These are phyloP conservation scores for Sugiyamaella novakii DNA, from an alignment of 1,139 yeast genomes.

Conservation along the genomic window DNA sequence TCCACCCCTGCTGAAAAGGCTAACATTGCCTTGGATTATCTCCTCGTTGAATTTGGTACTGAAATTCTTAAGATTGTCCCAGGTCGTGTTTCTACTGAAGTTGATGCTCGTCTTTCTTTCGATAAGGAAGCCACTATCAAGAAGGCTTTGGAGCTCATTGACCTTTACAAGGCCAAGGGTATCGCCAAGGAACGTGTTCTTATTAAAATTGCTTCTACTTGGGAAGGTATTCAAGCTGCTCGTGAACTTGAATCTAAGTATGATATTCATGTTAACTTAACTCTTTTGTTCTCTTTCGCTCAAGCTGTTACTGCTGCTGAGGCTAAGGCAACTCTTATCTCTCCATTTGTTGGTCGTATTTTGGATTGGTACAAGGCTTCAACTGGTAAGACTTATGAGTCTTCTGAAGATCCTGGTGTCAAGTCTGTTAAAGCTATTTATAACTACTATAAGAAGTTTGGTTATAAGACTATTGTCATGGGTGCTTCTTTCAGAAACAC, in stretches of 20 bases:
- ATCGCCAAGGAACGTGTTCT: constrained; percentile 85
- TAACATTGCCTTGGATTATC: constrained; percentile 80
- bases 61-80: constrained; percentile 94
- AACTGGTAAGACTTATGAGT: constrained; percentile 84
- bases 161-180: constrained; percentile 79
- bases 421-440: constrained; percentile 79
- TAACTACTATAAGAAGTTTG: constrained; percentile 98
- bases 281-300: constrained; percentile 88
- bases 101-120: constrained; percentile 95
- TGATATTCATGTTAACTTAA: constrained; percentile 93
- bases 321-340: constrained; percentile 92
- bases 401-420: constrained; percentile 94
- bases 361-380: constrained; percentile 97
- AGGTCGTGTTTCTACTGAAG: constrained; percentile 99
- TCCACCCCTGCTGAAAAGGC: constrained; percentile 63
- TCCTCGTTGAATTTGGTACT: constrained; percentile 94
- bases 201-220: constrained; percentile 96
- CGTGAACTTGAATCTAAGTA: constrained; percentile 88
- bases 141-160: constrained; percentile 88
- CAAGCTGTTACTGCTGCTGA: constrained; percentile 99
- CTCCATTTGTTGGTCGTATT: constrained; percentile 99
- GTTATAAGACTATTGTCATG: constrained; percentile 97
- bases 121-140: constrained; percentile 90
- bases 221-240: constrained; percentile 99
- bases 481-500: constrained; percentile 99